Evolutionary conservation across 352 stramenopile species (phyloP).

Genomic region (Phytophthora ohioensis): DNA sequence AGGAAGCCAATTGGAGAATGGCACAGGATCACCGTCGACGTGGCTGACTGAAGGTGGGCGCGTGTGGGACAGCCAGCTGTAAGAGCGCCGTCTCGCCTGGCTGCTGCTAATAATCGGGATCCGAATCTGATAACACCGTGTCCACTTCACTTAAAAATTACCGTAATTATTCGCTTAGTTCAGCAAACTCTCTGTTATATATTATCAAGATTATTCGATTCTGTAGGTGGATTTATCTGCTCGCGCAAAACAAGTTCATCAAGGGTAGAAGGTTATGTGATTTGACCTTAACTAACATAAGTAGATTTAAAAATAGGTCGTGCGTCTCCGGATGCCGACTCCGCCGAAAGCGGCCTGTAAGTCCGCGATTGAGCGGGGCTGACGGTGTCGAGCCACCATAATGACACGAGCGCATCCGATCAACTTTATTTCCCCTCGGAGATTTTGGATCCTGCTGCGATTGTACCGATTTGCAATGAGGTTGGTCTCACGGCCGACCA

Average conservation of each 20-base stretch:
- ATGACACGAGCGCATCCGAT: conserved; percentile 13
- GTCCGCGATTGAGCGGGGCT: background rate
- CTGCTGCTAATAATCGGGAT: conserved; percentile 11
- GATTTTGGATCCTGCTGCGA: background rate
- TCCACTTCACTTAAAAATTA: conserved; percentile 11
- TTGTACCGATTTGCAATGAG: background rate
- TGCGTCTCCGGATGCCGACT: conserved; percentile 18
- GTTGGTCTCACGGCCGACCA: background rate
- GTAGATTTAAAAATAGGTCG: background rate
- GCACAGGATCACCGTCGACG: background rate
- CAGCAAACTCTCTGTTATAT: too few species aligned
- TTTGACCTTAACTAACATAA: too few species aligned
- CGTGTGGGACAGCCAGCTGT: conserved; percentile 16
- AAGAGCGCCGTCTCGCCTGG: conserved; percentile 7
- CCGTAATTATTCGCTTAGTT: too few species aligned
- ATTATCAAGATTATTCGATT: too few species aligned
- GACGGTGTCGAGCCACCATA: conserved; percentile 9
- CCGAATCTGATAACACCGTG: conserved; percentile 29
- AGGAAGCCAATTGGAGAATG: conserved; percentile 34
- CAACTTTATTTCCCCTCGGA: background rate
- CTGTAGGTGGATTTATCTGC: too few species aligned
- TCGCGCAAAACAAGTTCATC: too few species aligned
- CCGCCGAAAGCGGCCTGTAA: too few species aligned
- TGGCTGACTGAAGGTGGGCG: conserved; percentile 10
- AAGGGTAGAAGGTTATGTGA: too few species aligned